These are phyloP conservation scores for Brachypodium distachyon DNA, from an alignment of 202 grass and related monocot genomes.

Conservation along the genomic window DNA sequence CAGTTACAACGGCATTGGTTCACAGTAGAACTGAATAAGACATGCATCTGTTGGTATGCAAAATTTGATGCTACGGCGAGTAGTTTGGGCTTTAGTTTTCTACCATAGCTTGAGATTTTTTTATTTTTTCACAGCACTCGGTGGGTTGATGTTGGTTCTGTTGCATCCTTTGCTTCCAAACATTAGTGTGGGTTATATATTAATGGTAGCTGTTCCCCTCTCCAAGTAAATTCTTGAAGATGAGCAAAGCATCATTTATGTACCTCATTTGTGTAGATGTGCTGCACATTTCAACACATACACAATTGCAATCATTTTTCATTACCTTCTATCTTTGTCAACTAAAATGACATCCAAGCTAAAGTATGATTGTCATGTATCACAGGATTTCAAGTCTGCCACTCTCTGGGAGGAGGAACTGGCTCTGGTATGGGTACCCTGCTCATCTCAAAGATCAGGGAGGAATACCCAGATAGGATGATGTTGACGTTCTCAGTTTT, in stretches of 20 bases:
- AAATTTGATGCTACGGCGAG: background rate
- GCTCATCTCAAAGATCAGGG: slow-evolving; percentile 90
- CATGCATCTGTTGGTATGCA: background rate
- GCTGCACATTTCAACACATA: background rate
- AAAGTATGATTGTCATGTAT: background rate
- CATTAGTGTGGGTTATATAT: background rate
- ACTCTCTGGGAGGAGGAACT: slow-evolving; percentile 86
- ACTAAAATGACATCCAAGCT: background rate
- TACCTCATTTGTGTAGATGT: background rate
- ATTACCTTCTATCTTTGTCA: background rate
- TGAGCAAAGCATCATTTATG: background rate
- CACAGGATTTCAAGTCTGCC: slow-evolving; percentile 85
- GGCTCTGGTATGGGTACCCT: slow-evolving; percentile 89
- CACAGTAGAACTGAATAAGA: background rate
- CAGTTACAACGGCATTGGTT: too few species aligned
- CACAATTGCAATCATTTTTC: background rate
- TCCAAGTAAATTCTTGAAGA: background rate
- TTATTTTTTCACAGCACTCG: too few species aligned
- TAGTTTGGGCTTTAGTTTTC: too few species aligned
- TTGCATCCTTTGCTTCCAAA: background rate
- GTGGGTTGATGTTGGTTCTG: background rate
- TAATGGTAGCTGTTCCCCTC: background rate
- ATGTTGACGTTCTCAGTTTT: slow-evolving; percentile 93
- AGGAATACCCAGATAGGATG: slow-evolving; percentile 93
- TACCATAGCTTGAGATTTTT: too few species aligned